Conservation (phyloP, 352 stramenopile genomes). For the Aphanomyces cochlioides region DNA sequence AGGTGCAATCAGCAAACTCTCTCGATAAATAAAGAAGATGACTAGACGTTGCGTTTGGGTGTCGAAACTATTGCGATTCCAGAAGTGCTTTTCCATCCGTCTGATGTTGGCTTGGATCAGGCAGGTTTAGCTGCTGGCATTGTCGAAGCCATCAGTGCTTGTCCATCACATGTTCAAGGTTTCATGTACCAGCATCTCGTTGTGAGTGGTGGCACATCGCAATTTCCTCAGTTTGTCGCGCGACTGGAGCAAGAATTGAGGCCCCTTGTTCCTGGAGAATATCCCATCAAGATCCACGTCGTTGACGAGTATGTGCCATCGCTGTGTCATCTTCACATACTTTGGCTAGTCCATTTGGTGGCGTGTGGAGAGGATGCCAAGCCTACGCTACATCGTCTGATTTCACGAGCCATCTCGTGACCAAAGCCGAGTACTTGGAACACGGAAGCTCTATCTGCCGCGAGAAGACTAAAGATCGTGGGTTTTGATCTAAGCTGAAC, state of each 20-base stretch:
- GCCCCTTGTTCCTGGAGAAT: conserved; percentile 52
- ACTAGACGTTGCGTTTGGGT: conserved; percentile 80
- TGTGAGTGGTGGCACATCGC: conserved; percentile 8
- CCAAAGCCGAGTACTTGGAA: conserved; percentile 2
- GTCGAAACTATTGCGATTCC: conserved; percentile 85
- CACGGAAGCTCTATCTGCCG: neutral
- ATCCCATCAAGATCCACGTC: conserved; percentile 40
- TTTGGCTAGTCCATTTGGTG: neutral
- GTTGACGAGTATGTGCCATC: conserved; percentile 50
- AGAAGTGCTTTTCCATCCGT: conserved; percentile 90
- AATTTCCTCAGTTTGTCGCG: conserved; percentile 11
- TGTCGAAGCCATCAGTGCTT: conserved; percentile 76
- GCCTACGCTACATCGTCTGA: neutral
- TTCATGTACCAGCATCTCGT: conserved; percentile 13
- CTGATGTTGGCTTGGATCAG: conserved; percentile 87
- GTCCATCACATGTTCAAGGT: conserved; percentile 57
- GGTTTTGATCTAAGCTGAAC: too few species aligned
- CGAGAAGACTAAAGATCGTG: neutral
- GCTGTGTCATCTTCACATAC: neutral
- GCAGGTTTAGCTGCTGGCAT: conserved; percentile 82
- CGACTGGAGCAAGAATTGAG: conserved; percentile 49
- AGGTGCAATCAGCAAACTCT: neutral
- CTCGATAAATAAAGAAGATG: too few species aligned
- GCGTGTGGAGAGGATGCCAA: neutral
- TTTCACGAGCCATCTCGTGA: neutral